These are phyloP conservation scores for Dysphania ambrosioides DNA, from an alignment of 148 eudicot species.

Conservation along the genomic window DNA sequence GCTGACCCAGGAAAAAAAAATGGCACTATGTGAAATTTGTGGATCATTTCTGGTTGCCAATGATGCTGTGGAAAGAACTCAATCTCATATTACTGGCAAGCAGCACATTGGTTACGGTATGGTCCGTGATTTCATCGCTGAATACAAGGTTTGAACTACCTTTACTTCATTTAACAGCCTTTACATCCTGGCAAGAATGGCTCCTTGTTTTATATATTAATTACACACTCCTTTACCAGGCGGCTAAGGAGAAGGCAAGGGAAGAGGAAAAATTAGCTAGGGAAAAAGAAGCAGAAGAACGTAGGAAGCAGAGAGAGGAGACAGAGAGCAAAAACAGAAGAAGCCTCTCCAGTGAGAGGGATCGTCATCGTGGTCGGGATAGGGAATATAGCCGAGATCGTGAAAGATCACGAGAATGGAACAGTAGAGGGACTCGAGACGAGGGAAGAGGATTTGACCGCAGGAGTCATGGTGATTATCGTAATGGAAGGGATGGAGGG, in stretches of 20 bases:
- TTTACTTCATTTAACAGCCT: not conserved
- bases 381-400: constrained; percentile 46
- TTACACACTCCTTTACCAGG: constrained; percentile 42
- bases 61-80: constrained; percentile 94
- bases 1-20: constrained; percentile 94
- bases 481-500: constrained; percentile 67
- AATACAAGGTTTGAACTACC: constrained; percentile 55
- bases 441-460: constrained; percentile 45
- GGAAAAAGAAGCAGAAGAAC: constrained; percentile 80
- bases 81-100: constrained; percentile 94
- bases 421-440: constrained; percentile 52
- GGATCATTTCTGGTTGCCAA: constrained; percentile 94
- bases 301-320: constrained; percentile 68
- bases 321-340: constrained; percentile 59
- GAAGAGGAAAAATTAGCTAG: constrained; percentile 85
- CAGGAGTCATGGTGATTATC: constrained; percentile 36
- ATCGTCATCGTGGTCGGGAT: constrained; percentile 53
- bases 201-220: constrained; percentile 2
- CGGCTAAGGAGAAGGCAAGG: constrained; percentile 74
- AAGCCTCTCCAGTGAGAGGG: constrained; percentile 79
- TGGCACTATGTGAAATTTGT: constrained; percentile 96
- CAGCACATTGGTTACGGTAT: constrained; percentile 96
- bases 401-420: constrained; percentile 47
- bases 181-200: not conserved
- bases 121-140: constrained; percentile 78